These are phyloP conservation scores for Cajanus cajan DNA, from an alignment of 306 rosid species.

Conservation along the genomic window DNA sequence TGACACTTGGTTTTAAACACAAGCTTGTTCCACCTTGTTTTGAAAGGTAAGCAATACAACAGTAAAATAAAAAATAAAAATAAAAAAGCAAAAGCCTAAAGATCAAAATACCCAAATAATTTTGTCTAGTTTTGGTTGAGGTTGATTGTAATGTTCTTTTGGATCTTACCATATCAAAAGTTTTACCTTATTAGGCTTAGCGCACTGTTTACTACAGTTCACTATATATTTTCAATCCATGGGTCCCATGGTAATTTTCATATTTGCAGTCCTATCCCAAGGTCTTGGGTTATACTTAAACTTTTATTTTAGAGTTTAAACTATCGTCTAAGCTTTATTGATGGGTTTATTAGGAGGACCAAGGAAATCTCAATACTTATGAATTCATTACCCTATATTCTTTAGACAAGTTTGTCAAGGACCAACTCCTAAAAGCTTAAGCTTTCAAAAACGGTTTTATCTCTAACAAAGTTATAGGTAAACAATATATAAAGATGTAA, in stretches of 20 bases:
- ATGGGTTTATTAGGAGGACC: neutral
- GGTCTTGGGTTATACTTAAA: neutral
- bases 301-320: neutral
- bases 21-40: neutral
- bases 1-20: neutral
- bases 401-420: neutral
- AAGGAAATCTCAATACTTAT: neutral
- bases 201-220: neutral
- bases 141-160: neutral
- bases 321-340: neutral
- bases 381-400: neutral
- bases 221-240: neutral
- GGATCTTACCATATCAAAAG: neutral
- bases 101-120: neutral
- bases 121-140: neutral
- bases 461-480: neutral
- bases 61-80: neutral
- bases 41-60: neutral
- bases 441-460: neutral
- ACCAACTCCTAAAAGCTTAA: neutral
- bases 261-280: neutral
- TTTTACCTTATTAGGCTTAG: neutral
- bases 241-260: neutral
- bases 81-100: neutral
- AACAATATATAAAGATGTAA: neutral